A percentile compares a stretch with the other conserved stretches of the same genome.
Conservation (phyloP, 257 asterid genomes). For the Catharanthus roseus region DNA sequence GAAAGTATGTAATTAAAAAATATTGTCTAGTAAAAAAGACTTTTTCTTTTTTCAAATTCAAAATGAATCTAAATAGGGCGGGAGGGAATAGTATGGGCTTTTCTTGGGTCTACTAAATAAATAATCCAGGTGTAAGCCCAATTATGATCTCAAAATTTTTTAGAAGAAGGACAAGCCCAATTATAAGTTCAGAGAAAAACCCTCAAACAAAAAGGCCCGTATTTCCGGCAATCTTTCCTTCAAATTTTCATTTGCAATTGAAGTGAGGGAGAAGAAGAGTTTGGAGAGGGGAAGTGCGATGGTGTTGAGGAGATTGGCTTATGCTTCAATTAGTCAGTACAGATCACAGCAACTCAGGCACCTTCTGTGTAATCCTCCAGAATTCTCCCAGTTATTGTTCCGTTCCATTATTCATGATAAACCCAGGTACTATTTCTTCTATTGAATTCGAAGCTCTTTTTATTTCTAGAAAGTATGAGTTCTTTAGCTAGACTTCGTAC, state of each 20-base stretch:
- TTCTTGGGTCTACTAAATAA: too few relatives aligned
- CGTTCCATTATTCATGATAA: constrained; percentile 19
- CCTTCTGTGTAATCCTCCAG: constrained; percentile 18
- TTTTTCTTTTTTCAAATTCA: too few relatives aligned
- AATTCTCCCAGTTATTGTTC: constrained; percentile 15
- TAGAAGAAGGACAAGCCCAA: background rate
- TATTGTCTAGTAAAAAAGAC: too few relatives aligned
- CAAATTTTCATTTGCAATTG: background rate
- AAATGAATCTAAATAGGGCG: too few relatives aligned
- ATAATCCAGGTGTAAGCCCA: background rate
- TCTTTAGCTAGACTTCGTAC: background rate
- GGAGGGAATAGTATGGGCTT: too few relatives aligned
- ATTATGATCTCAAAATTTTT: too few relatives aligned
- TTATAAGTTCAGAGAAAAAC: background rate
- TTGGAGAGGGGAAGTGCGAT: constrained; percentile 18
- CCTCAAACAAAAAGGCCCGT: background rate
- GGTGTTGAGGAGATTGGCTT: constrained; percentile 41
- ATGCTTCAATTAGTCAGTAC: constrained; percentile 16
- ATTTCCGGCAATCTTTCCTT: too few relatives aligned
- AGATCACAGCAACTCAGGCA: constrained; percentile 33
- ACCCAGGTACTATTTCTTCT: constrained; percentile 32
- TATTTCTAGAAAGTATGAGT: background rate
- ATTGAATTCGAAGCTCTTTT: too few relatives aligned
- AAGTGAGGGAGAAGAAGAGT: too few relatives aligned
- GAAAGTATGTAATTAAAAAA: too few relatives aligned